Percentiles rank a stretch among this genome's conserved stretches.
phyloP scores from a whole-genome alignment of 2,329 filamentous ascomycete species.

The Verticillium zaregamsianum region DNA sequence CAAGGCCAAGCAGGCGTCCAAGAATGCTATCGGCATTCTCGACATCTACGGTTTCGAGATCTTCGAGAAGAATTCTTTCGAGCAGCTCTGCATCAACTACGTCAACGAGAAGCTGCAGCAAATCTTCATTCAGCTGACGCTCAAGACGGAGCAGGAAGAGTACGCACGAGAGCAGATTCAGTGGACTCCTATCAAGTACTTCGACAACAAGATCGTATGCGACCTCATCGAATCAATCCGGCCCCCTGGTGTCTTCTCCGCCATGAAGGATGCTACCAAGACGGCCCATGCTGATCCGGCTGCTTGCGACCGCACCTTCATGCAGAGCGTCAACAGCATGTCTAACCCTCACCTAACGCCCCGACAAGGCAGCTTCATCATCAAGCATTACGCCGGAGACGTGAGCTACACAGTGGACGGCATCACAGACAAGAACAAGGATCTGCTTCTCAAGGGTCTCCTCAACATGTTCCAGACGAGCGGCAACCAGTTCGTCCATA shows the following conservation, averaged over 20 bases:
- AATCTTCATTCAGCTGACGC: conserved; percentile 95
- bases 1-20: conserved; percentile 68
- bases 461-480: conserved; percentile 82
- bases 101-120: conserved; percentile 99
- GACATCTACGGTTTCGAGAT: conserved; percentile 99
- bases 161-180: conserved; percentile 94
- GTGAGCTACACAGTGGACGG: conserved; percentile 91
- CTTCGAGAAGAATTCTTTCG: conserved; percentile 98
- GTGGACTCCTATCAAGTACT: conserved; percentile 99
- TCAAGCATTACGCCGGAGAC: conserved; percentile 98
- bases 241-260: conserved; percentile 89
- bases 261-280: conserved; percentile 94
- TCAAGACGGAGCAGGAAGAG: conserved; percentile 97
- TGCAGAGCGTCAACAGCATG: conserved; percentile 86
- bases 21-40: conserved; percentile 90
- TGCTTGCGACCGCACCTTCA: conserved; percentile 93
- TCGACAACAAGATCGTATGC: conserved; percentile 98
- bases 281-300: conserved; percentile 95
- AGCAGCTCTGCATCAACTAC: conserved; percentile 99
- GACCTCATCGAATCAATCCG: conserved; percentile 91
- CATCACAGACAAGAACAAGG: conserved; percentile 99
- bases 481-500: conserved; percentile 80
- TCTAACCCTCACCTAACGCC: conserved; percentile 88
- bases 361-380: conserved; percentile 92
- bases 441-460: conserved; percentile 90